These are phyloP conservation scores for Sherardia arvensis DNA, from an alignment of 257 asterid species.

Conservation along the genomic window DNA sequence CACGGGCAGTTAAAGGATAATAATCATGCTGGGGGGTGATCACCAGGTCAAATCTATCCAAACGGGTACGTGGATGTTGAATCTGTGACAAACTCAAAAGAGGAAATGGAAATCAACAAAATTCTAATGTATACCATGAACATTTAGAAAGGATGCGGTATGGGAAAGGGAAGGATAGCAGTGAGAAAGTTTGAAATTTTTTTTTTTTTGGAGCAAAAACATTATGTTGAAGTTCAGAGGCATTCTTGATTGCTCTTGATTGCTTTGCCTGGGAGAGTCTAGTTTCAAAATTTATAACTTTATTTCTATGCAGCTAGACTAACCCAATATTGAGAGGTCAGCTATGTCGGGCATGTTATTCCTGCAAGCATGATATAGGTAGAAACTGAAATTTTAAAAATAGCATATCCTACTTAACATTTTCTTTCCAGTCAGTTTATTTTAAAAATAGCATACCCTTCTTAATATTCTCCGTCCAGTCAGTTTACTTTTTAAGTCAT, in stretches of 20 bases:
- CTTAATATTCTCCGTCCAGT: not conserved
- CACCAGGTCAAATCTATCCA: constrained; percentile 93
- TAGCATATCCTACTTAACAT: not conserved
- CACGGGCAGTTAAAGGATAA: constrained; percentile 69
- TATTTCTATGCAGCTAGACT: not conserved
- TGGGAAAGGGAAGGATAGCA: not conserved
- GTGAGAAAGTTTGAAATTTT: too few species aligned
- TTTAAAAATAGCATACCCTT: too few species aligned
- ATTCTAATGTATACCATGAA: not conserved
- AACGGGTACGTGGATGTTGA: constrained; percentile 92
- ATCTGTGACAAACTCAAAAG: constrained; percentile 43
- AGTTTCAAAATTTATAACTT: too few species aligned
- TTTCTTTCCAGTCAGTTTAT: not conserved
- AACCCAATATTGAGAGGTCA: not conserved
- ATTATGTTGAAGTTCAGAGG: not conserved
- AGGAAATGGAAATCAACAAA: not conserved
- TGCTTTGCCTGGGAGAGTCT: not conserved
- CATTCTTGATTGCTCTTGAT: not conserved
- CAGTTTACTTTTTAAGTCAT: too few species aligned
- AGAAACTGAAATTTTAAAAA: not conserved
- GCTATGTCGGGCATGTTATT: too few species aligned
- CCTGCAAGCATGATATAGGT: not conserved
- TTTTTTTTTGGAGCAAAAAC: too few species aligned
- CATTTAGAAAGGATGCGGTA: not conserved
- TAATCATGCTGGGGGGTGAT: constrained; percentile 89